A percentile compares a stretch with the other conserved stretches of the same genome.
Evolutionary conservation across 1,139 yeast genomes (phyloP).

Genomic region (Taiozyma sp.): DNA sequence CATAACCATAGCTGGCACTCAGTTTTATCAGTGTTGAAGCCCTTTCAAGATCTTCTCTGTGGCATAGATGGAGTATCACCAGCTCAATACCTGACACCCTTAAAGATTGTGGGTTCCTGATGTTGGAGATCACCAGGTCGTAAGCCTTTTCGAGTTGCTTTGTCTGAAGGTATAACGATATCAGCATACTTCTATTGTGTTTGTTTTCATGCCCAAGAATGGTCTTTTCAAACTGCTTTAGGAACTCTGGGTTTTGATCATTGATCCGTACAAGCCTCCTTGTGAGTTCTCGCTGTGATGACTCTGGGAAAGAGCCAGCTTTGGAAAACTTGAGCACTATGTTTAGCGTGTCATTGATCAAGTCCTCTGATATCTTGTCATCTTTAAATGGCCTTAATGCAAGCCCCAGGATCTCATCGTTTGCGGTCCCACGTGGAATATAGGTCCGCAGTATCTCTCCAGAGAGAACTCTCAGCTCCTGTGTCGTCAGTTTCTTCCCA

Average conservation of each 20-base stretch:
- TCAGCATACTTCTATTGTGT: constrained; percentile 2
- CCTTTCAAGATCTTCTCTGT: constrained; percentile 3
- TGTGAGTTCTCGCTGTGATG: background rate
- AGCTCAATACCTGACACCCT: constrained; percentile 11
- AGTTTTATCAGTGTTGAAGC: constrained; percentile 8
- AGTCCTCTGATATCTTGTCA: background rate
- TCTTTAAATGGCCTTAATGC: background rate
- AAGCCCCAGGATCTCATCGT: background rate
- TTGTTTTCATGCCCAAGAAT: background rate
- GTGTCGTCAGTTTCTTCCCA: background rate
- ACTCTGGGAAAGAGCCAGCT: background rate
- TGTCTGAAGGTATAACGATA: constrained; percentile 3
- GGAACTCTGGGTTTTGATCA: background rate
- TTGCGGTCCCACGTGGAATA: background rate
- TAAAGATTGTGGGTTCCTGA: background rate
- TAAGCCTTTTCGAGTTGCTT: constrained; percentile 8
- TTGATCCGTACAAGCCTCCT: background rate
- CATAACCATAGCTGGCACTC: background rate
- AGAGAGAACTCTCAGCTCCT: background rate
- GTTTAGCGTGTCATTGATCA: background rate
- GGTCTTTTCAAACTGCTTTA: background rate
- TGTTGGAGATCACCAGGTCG: background rate
- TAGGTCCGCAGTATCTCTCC: background rate
- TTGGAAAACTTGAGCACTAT: background rate
- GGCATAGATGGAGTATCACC: constrained; percentile 9